Evolutionary conservation across 768 basidiomycete species (phyloP).

Genomic region (Podaxis sp.): DNA sequence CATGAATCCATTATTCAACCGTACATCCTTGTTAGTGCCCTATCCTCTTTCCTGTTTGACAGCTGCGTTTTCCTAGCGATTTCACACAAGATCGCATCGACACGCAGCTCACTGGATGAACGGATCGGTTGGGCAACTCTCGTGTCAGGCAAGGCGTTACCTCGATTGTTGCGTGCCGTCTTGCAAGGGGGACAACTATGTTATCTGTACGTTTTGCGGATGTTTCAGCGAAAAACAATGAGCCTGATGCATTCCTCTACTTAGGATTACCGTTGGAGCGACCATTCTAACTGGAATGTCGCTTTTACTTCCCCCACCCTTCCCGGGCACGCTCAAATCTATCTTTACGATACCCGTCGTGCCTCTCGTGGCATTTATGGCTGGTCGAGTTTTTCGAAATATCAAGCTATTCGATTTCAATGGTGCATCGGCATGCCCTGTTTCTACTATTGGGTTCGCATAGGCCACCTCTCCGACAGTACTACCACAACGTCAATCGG

Average conservation of each 20-base stretch:
- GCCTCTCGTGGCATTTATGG: not conserved
- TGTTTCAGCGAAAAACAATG: not conserved
- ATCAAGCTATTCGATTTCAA: not conserved
- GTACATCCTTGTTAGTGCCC: too few relatives aligned
- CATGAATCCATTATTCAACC: conserved; percentile 21
- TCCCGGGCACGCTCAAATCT: too few relatives aligned
- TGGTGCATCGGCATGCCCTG: not conserved
- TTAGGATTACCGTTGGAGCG: too few relatives aligned
- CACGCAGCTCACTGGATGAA: conserved; percentile 14
- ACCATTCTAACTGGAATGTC: too few relatives aligned
- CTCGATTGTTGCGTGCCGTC: conserved; percentile 23
- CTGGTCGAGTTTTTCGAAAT: not conserved
- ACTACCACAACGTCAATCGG: too few relatives aligned
- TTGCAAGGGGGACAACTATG: conserved; percentile 31
- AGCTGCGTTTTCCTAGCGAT: conserved; percentile 34
- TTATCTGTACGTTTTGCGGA: conserved; percentile 25
- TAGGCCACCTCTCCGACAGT: too few relatives aligned
- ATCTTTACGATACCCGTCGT: too few relatives aligned
- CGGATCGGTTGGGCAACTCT: conserved; percentile 14
- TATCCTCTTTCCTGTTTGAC: conserved; percentile 17
- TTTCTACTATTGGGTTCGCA: not conserved
- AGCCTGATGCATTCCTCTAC: not conserved
- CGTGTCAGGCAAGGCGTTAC: conserved; percentile 21
- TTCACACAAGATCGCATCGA: conserved; percentile 23
- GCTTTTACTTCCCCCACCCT: too few relatives aligned